These are phyloP conservation scores for Yarrowia porcina DNA, from an alignment of 805 yeast genomes.

Conservation along the genomic window DNA sequence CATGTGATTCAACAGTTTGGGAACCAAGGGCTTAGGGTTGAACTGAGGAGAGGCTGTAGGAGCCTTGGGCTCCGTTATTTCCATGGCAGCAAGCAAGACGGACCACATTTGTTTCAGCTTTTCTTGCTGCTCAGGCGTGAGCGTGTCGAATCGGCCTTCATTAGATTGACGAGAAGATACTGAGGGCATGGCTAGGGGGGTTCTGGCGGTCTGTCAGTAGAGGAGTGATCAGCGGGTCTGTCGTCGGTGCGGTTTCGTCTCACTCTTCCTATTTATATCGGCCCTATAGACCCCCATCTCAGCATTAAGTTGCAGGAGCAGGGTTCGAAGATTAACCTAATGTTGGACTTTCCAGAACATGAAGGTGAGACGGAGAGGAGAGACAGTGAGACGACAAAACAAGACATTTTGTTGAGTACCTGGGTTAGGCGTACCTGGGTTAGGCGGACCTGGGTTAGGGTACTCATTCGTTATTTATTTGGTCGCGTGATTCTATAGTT, in stretches of 20 bases:
- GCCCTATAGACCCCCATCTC: neutral
- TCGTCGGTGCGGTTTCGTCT: neutral
- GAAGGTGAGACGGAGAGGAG: too few relatives aligned
- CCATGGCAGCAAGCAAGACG: constrained; percentile 10
- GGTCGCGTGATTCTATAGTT: too few relatives aligned
- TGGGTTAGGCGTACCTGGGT: too few relatives aligned
- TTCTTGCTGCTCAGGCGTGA: constrained; percentile 20
- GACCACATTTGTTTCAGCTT: constrained; percentile 25
- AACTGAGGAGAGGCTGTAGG: constrained; percentile 4
- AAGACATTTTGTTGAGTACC: too few relatives aligned
- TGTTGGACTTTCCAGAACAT: too few relatives aligned
- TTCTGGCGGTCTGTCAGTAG: too few relatives aligned
- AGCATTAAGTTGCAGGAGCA: neutral
- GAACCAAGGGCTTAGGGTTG: constrained; percentile 12
- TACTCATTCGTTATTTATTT: too few relatives aligned
- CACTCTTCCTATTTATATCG: neutral
- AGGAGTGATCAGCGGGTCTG: neutral
- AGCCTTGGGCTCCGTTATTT: constrained; percentile 8
- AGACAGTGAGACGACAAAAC: too few relatives aligned
- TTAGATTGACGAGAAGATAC: neutral
- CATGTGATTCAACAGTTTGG: neutral
- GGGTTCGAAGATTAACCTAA: constrained; percentile 2
- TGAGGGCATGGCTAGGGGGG: constrained; percentile 15
- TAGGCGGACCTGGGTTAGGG: too few relatives aligned
- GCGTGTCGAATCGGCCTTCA: constrained; percentile 21